Conservation (phyloP, 2,329 filamentous ascomycete genomes). For the Tricladium varicosporioides region DNA sequence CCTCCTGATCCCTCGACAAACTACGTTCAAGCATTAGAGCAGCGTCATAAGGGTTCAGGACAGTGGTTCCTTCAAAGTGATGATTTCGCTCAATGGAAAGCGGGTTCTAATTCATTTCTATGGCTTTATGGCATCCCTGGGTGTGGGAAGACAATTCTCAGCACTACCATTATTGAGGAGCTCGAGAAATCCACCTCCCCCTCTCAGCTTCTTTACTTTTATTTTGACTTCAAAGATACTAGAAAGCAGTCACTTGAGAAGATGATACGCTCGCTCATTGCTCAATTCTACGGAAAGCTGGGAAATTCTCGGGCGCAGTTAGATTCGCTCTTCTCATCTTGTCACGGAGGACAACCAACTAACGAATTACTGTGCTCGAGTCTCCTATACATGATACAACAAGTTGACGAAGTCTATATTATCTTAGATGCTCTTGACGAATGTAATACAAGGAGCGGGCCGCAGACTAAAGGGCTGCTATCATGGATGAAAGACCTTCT, state of each 20-base stretch:
- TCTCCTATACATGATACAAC: constrained; percentile 3
- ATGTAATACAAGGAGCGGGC: constrained; percentile 16
- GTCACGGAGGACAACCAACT: background rate
- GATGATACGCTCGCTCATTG: constrained; percentile 35
- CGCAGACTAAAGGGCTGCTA: background rate
- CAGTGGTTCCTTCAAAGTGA: constrained; percentile 36
- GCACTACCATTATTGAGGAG: constrained; percentile 33
- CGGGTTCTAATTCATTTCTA: constrained; percentile 28
- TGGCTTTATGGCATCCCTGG: constrained; percentile 37
- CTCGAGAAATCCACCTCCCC: constrained; percentile 1
- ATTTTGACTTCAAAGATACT: constrained; percentile 38
- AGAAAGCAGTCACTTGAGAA: constrained; percentile 32
- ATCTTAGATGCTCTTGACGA: constrained; percentile 38
- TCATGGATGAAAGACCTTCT: background rate
- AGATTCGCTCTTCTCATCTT: constrained; percentile 11
- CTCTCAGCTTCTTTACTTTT: constrained; percentile 37
- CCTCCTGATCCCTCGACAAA: background rate
- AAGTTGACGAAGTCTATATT: constrained; percentile 34
- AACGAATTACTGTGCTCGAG: background rate
- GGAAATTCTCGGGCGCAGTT: constrained; percentile 19
- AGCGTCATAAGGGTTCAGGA: background rate
- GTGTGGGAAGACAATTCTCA: constrained; percentile 11
- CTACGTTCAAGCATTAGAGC: background rate
- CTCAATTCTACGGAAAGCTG: constrained; percentile 31
- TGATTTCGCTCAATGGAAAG: constrained; percentile 35